phyloP scores from a whole-genome alignment of 371 early-diverging fungal species.

The Nosema granulosis region DNA sequence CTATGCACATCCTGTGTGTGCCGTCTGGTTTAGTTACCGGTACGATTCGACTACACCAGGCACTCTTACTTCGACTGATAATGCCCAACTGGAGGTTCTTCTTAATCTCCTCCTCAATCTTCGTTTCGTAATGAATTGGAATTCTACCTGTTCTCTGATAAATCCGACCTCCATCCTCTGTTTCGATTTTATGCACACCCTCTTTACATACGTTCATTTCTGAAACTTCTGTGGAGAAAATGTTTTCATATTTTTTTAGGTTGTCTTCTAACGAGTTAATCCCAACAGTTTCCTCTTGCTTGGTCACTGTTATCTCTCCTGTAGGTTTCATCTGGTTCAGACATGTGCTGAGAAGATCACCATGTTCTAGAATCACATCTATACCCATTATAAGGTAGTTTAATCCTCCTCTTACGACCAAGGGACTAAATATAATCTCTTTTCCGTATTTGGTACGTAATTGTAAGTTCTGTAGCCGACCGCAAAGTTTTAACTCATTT shows the following conservation, averaged over 20 bases:
- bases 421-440: background rate
- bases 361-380: background rate
- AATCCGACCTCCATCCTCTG: background rate
- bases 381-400: background rate
- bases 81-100: conserved; percentile 29
- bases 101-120: conserved; percentile 1
- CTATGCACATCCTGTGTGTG: conserved; percentile 21
- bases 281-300: background rate
- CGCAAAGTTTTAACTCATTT: background rate
- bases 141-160: background rate
- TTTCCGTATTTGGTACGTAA: background rate
- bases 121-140: background rate
- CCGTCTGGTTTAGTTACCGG: background rate
- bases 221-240: background rate
- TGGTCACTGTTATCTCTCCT: background rate
- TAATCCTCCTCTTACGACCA: background rate
- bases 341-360: background rate
- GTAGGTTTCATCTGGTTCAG: background rate
- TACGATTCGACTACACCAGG: conserved; percentile 17
- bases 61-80: conserved; percentile 30
- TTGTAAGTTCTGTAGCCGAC: background rate
- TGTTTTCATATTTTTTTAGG: background rate
- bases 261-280: background rate
- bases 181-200: background rate
- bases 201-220: background rate